A percentile compares a stretch with the other conserved stretches of the same genome.
phyloP scores from a whole-genome alignment of 2,329 filamentous ascomycete species.

The Blastomyces emzantsi region DNA sequence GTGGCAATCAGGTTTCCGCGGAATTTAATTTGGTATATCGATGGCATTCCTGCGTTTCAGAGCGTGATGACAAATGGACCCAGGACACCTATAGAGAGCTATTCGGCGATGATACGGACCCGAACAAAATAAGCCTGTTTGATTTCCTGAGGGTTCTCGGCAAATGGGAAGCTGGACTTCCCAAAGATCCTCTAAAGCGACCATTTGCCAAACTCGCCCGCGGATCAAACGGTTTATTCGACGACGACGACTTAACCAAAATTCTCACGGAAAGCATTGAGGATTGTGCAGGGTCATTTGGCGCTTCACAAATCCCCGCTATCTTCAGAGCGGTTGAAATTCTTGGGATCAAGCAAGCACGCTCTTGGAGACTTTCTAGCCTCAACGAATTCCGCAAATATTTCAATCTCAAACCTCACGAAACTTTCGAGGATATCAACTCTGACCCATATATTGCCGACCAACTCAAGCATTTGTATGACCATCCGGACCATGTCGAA shows the following conservation, averaged over 20 bases:
- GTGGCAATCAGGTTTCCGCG: slow-evolving; percentile 44
- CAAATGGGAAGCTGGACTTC: slow-evolving; percentile 48
- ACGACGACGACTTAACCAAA: slow-evolving; percentile 60
- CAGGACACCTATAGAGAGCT: slow-evolving; percentile 48
- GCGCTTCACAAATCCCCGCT: slow-evolving; percentile 60
- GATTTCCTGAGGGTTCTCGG: slow-evolving; percentile 41
- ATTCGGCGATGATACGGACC: slow-evolving; percentile 15
- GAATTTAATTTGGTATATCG: slow-evolving; percentile 49
- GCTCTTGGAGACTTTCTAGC: slow-evolving; percentile 50
- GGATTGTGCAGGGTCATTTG: slow-evolving; percentile 60
- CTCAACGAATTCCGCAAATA: slow-evolving; percentile 52
- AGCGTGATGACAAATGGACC: slow-evolving; percentile 64
- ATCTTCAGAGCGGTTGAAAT: slow-evolving; percentile 68
- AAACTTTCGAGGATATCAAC: slow-evolving; percentile 52
- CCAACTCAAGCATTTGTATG: slow-evolving; percentile 51
- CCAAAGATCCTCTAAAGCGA: slow-evolving; percentile 53
- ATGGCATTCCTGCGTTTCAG: slow-evolving; percentile 56
- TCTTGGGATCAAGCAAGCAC: slow-evolving; percentile 65
- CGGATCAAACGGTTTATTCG: slow-evolving; percentile 51
- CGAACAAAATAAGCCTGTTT: slow-evolving; percentile 23
- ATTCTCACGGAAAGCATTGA: slow-evolving; percentile 56
- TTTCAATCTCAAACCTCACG: slow-evolving; percentile 51
- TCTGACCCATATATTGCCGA: slow-evolving; percentile 47
- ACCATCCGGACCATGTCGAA: slow-evolving; percentile 58
- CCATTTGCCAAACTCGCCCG: slow-evolving; percentile 54